Percentiles rank a stretch among this genome's conserved stretches.
These are phyloP conservation scores for Gremmenia infestans DNA, from an alignment of 2,329 filamentous ascomycete species.

Conservation along the genomic window DNA sequence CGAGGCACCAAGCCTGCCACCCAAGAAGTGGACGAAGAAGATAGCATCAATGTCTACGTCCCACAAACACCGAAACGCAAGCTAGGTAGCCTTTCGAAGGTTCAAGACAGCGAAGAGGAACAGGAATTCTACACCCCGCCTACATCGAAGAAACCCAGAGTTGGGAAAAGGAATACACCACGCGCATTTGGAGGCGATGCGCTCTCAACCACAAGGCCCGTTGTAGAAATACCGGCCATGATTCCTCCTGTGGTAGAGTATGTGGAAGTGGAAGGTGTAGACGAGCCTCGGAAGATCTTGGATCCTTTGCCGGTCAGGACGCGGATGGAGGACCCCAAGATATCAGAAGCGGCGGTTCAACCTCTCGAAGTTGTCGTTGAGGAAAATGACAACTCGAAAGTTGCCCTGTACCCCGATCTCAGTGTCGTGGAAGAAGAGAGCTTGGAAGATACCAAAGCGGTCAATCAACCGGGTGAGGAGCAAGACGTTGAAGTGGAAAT, in stretches of 20 bases:
- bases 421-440: background rate
- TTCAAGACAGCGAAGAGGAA: background rate
- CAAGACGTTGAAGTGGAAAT: slow-evolving; percentile 9
- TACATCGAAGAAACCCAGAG: slow-evolving; percentile 20
- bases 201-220: slow-evolving; percentile 10
- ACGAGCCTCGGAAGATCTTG: background rate
- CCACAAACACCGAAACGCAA: slow-evolving; percentile 1
- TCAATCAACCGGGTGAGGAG: background rate
- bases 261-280: background rate
- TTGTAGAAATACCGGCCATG: slow-evolving; percentile 24
- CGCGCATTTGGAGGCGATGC: slow-evolving; percentile 17
- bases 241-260: background rate
- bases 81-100: slow-evolving; percentile 4
- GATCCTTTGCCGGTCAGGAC: background rate
- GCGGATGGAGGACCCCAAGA: background rate
- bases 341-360: background rate
- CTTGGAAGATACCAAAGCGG: background rate
- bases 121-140: slow-evolving; percentile 2
- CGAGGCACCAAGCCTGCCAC: slow-evolving; percentile 2
- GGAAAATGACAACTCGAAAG: background rate
- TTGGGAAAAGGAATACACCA: slow-evolving; percentile 16
- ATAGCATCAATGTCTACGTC: slow-evolving; percentile 13
- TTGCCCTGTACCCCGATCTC: background rate
- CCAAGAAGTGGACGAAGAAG: slow-evolving; percentile 7
- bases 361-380: background rate